Evolutionary conservation across 106 monocot genomes (phyloP), one percentile per base, ranked within the genome.

Genomic region (Iris macrosiphon): DNA sequence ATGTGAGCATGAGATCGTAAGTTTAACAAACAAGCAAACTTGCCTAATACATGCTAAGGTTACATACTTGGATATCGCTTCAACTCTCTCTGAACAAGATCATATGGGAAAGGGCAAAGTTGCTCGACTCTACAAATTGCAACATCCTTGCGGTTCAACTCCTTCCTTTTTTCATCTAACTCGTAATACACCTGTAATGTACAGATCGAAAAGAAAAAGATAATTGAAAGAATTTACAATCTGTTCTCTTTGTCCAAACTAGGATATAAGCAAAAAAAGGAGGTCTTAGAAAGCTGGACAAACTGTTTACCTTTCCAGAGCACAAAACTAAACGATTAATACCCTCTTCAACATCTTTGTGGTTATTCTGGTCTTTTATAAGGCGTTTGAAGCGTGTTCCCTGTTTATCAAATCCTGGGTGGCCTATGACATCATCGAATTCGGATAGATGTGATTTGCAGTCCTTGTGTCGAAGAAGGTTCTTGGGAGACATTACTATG

Each of bases 321-420:
- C 96, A 98, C 17, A 98, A 64, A 41, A 98, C 24, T 31, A 98
- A 59, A 34, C 96, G 85, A 24, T 61, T 74, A 45, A 90, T 90
- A n/a, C 87, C 80, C 67, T 96, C 90, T 52, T 99, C 98, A 16
- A 87, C 39, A 18, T 84, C 68, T n/a, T 73, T 84, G 41, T 91
- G 90, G 45, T 84, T 57, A 63, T 78, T 87, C 56, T 75, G 74
- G 48, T 99, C 98, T 62, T 91, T 91, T 23, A 99, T 91, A 5
- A 99, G 73, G 25, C 98, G 91, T 75, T 99, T 99, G 70, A 99
- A 99, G 22, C 98, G 86, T 34, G 98, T 99, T 49, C 98, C 98
- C 65, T 99, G 98, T 60, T 91, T 99, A 51, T 99, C 91, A 60
- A 99, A 99, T 20, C 98, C 98, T 27, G 78, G 87, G 45, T 99